Base-by-base conservation (phyloP, 257 asterid species). In the Prunella vulgaris region DNA sequence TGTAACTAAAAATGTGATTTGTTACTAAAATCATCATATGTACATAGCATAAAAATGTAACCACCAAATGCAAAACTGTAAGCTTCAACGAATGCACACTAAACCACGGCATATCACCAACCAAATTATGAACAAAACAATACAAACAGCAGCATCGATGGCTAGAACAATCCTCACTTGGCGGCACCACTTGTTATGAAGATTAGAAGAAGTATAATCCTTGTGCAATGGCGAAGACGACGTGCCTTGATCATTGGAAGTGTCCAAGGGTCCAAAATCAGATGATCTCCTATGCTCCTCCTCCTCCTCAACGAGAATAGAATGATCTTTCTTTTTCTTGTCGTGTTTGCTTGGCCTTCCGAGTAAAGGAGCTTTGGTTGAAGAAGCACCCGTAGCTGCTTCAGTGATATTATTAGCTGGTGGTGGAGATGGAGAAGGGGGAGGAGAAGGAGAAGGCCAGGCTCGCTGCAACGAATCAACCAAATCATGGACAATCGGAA, bases 361-460 rank as follows among this genome's bases (percentile, higher is more conserved):
- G 44, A 91, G 74, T 40, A 91, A 76, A 53, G 92, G 93, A 25
- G 95, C 86, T 61, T 82, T 84, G 20, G 95, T 79, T 3, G 88
- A 85, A 71, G 81, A n/a, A n/a, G n/a, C n/a, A n/a, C n/a, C n/a
- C n/a, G n/a, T n/a, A n/a, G n/a, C n/a, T n/a, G n/a, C n/a, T n/a
- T n/a, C n/a, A 10, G 62, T 77, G 17, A 64, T 66, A 24, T 25
- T 71, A 12, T 73, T 69, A 46, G 64, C 35, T 0, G 83, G 78
- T 5, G 85, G 83, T n/a, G n/a, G n/a, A n/a, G n/a, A n/a, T n/a
- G n/a, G n/a, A 53, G 80, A 79, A 40, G 20, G 68, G 5, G 70
- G 71, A 14, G 69, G 82, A 53, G 80, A 79, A 40, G 21, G 69
- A 3, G 70, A 73, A 14, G 70, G 82, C 84, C 82, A 73, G 17